These are phyloP conservation scores for Vigna unguiculata DNA, from an alignment of 306 rosid genomes.

Conservation along the genomic window DNA sequence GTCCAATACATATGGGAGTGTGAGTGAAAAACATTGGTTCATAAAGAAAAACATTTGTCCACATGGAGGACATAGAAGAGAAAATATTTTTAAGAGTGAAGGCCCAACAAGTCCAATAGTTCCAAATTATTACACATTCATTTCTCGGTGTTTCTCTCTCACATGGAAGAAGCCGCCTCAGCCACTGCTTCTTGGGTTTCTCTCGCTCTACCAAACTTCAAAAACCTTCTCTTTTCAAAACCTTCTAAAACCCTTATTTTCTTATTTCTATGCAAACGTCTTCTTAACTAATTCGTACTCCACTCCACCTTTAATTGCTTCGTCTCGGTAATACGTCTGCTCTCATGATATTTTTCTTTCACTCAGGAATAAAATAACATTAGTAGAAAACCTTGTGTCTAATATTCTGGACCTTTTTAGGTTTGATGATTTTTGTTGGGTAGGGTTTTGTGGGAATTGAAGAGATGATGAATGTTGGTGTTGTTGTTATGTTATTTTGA, in stretches of 20 bases:
- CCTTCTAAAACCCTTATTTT: slow-evolving; percentile 1
- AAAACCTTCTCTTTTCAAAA: not conserved
- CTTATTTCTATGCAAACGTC: not conserved
- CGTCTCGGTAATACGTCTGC: slow-evolving; percentile 11
- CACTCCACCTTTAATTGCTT: not conserved
- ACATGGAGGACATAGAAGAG: too few species aligned
- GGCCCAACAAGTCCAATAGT: slow-evolving; percentile 23
- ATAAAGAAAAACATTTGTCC: too few species aligned
- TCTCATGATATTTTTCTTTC: not conserved
- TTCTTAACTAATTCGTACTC: slow-evolving; percentile 19
- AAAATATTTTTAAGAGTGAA: too few species aligned
- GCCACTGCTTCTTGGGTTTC: slow-evolving; percentile 27
- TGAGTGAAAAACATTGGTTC: too few species aligned
- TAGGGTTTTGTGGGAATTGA: slow-evolving; percentile 10
- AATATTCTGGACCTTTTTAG: not conserved
- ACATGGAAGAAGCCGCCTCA: slow-evolving; percentile 38
- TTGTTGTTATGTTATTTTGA: not conserved
- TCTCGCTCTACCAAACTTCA: not conserved
- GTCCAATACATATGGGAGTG: too few species aligned
- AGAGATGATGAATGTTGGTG: not conserved
- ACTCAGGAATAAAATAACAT: not conserved
- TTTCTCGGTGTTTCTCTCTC: not conserved
- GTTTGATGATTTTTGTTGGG: not conserved
- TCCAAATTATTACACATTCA: slow-evolving; percentile 1
- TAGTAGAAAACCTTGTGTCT: not conserved